Evolutionary conservation across 2,329 filamentous ascomycete species (phyloP), one percentile per base, ranked within the genome.

Genomic region (Trichoderma simmonsii): DNA sequence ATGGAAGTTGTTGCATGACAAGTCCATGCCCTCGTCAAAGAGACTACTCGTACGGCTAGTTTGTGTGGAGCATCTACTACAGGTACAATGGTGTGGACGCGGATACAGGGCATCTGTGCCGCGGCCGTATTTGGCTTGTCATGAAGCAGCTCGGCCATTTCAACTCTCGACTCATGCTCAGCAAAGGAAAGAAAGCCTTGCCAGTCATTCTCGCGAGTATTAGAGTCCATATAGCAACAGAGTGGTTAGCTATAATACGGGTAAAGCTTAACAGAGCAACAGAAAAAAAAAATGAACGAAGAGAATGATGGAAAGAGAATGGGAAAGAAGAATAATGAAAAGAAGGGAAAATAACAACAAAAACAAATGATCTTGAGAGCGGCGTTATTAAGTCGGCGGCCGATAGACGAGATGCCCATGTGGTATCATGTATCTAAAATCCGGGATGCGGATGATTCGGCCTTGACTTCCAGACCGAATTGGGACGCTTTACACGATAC

Each of bases 21-120:
- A 57, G 64, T 48, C 14, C 24, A 51, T 48, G 36, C 56, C 56
- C 36, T 60, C 48, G 66, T 51, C 56, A 18, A 69, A 24, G 39
- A 34, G 64, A n/a, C 64, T 57, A 24, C 51, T 67, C 36, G 34
- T 30, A 63, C 34, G 59, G 18, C 28, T 69, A 34, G 56, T 39
- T 51, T 51, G 56, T 51, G 66, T 39, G 66, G 66, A 69, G 66
- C 36, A 30, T 34, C 56, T 21, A 34, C 30, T n/a, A 32, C 66
- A 61, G 21, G 21, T 21, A 36, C 51, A 60, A 21, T 60, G 57
- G 57, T 57, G 56, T 61, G 36, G 56, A 36, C 66, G 66, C 66
- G 66, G 66, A 69, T 61, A 69, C 66, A 69, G 39, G 48, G 66
- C 66, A 51, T 51, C 36, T 61, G 66, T 69, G 54, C 66, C 66